Evolutionary conservation across 2,329 filamentous ascomycete species (phyloP).

Genomic region (Ophidiomyces ophidiicola): DNA sequence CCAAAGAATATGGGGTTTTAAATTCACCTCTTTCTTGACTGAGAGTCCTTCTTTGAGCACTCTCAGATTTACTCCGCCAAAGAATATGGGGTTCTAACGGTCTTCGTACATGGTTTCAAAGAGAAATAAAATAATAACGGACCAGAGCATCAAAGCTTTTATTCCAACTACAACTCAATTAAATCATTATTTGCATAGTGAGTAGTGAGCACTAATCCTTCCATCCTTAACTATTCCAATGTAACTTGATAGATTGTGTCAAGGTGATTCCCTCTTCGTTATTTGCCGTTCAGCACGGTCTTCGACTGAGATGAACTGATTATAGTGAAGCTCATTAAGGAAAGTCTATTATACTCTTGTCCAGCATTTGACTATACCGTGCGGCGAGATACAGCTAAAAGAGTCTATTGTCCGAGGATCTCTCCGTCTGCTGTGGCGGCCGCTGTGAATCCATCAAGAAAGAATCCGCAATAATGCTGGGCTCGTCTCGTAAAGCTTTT

Average conservation of each 20-base stretch:
- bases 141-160: too few species aligned
- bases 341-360: constrained; percentile 22
- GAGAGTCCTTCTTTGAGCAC: too few species aligned
- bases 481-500: constrained; percentile 18
- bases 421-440: constrained; percentile 19
- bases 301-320: constrained; percentile 16
- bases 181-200: constrained; percentile 14
- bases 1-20: too few species aligned
- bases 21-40: too few species aligned
- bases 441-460: constrained; percentile 13
- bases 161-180: constrained; percentile 12
- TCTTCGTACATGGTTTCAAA: too few species aligned
- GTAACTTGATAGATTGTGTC: constrained; percentile 8
- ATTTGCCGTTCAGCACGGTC: constrained; percentile 15
- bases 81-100: too few species aligned
- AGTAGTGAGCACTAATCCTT: constrained; percentile 10
- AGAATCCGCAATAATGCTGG: constrained; percentile 11
- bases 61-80: too few species aligned
- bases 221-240: constrained; percentile 13
- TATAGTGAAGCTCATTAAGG: constrained; percentile 17
- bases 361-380: constrained; percentile 20
- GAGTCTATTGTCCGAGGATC: constrained; percentile 18
- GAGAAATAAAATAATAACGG: too few species aligned
- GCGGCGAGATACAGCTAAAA: constrained; percentile 22
- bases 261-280: constrained; percentile 11